Conservation (phyloP, 192 early-diverging fungal species). For the Coemansia sp. region DNA sequence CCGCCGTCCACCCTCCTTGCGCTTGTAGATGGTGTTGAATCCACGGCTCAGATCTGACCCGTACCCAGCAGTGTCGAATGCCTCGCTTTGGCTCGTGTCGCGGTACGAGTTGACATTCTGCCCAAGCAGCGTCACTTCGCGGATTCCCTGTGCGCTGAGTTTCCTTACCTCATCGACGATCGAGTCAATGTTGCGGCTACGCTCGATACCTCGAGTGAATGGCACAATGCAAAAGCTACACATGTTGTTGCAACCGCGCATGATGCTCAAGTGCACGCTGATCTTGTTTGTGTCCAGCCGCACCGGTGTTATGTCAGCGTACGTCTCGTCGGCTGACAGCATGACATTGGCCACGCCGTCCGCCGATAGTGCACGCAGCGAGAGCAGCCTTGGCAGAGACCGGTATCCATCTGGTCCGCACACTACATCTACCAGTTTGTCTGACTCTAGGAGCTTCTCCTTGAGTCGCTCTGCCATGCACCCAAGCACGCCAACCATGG, state of each 20-base stretch:
- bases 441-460: constrained; percentile 64
- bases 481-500: constrained; percentile 71
- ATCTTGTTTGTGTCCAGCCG: constrained; percentile 62
- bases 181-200: constrained; percentile 67
- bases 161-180: constrained; percentile 63
- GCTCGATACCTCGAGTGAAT: constrained; percentile 71
- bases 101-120: constrained; percentile 82
- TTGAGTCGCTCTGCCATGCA: constrained; percentile 80
- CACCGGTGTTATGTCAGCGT: constrained; percentile 73
- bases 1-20: constrained; percentile 68
- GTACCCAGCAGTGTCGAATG: constrained; percentile 40
- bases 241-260: constrained; percentile 84
- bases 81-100: constrained; percentile 60
- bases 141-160: constrained; percentile 64
- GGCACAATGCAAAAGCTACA: constrained; percentile 78
- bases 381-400: constrained; percentile 69
- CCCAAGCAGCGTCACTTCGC: constrained; percentile 67
- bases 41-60: constrained; percentile 57
- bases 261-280: constrained; percentile 69
- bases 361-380: constrained; percentile 59
- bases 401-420: constrained; percentile 77
- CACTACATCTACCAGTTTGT: constrained; percentile 70
- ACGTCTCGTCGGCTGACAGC: constrained; percentile 77
- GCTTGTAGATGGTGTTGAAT: constrained; percentile 74
- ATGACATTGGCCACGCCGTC: constrained; percentile 76